These are phyloP conservation scores for Sclerotinia glacialis DNA, from an alignment of 2,329 filamentous ascomycete genomes.

Conservation along the genomic window DNA sequence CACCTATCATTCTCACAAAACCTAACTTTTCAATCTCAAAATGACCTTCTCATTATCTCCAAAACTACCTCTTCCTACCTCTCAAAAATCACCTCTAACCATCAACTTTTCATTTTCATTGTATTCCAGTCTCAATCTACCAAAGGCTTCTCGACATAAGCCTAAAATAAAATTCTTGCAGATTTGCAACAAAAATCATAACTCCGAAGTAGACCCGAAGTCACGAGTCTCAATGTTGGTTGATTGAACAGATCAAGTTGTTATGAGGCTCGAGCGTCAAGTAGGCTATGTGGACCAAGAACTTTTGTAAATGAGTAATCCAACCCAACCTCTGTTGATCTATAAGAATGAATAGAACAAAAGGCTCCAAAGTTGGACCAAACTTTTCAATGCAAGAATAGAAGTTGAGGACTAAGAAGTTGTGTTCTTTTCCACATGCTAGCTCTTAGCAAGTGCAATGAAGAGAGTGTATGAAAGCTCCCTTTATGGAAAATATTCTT, in stretches of 20 bases:
- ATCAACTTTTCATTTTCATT: background rate
- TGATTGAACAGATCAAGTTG: background rate
- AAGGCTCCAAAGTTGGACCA: background rate
- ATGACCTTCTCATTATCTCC: accelerated
- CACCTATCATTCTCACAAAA: background rate
- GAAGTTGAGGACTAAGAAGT: background rate
- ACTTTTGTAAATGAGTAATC: background rate
- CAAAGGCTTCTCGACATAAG: background rate
- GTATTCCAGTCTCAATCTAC: background rate
- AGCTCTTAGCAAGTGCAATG: background rate
- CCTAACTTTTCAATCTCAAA: background rate
- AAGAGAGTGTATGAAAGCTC: background rate
- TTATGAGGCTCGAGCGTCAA: background rate
- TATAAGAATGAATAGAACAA: background rate
- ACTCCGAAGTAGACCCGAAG: background rate
- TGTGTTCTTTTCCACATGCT: too few species aligned
- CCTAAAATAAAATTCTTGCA: background rate
- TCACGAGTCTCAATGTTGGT: background rate
- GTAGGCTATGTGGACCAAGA: background rate
- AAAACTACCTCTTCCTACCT: background rate
- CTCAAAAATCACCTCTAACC: too few species aligned
- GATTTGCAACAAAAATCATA: background rate
- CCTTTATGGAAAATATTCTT: background rate
- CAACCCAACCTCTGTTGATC: background rate
- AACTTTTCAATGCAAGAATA: background rate